phyloP scores from a whole-genome alignment of 2,329 filamentous ascomycete species.

The Septoria linicola region DNA sequence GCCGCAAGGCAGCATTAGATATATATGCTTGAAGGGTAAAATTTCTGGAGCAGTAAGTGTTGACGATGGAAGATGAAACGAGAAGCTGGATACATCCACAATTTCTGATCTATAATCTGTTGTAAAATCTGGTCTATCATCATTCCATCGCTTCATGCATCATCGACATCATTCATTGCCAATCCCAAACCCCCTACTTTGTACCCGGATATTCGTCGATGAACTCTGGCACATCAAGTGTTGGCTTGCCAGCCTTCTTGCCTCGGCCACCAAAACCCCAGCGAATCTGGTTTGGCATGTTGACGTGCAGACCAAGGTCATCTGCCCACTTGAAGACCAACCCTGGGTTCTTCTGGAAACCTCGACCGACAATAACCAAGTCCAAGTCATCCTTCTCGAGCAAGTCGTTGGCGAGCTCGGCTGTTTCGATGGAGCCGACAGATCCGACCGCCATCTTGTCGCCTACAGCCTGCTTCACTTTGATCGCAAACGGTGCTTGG shows the following conservation, averaged over 20 bases:
- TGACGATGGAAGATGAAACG: too few relatives aligned
- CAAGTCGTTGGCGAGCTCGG: constrained; percentile 65
- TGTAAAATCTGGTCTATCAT: not conserved
- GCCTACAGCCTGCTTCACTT: constrained; percentile 71
- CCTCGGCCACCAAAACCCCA: constrained; percentile 57
- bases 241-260: constrained; percentile 36
- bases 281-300: constrained; percentile 71
- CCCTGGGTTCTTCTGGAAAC: constrained; percentile 63
- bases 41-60: too few relatives aligned
- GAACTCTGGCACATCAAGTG: constrained; percentile 21
- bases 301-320: constrained; percentile 67
- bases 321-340: constrained; percentile 68
- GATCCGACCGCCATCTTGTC: constrained; percentile 69
- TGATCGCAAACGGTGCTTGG: constrained; percentile 71
- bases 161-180: not conserved
- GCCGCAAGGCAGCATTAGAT: too few relatives aligned
- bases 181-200: constrained; percentile 4
- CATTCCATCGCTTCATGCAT: not conserved
- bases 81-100: too few relatives aligned
- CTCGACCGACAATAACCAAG: constrained; percentile 69
- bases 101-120: too few relatives aligned
- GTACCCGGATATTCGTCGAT: constrained; percentile 6
- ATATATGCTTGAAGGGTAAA: too few relatives aligned
- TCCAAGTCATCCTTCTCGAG: constrained; percentile 57
- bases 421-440: constrained; percentile 72